Base-by-base conservation (phyloP, 768 basidiomycete species). In the Tulasnella sp. region DNA sequence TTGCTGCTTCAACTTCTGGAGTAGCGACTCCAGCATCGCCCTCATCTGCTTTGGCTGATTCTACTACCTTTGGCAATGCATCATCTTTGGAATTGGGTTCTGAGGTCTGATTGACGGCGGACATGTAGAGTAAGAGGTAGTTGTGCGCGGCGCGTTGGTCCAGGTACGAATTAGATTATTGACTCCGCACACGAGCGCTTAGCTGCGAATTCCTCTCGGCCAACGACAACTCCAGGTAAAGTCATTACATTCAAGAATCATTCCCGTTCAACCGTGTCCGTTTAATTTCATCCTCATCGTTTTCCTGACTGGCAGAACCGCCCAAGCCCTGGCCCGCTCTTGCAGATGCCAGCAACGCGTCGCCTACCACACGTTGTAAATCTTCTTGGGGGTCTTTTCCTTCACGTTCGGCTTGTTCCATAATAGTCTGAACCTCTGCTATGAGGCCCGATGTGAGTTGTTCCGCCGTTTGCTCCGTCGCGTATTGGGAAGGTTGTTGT, bases 401-500 rank as follows among this genome's bases (percentile, higher is more conserved):
- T 61, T 80, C 69, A 43, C 68, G 68, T 61, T 77, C 73, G 21
- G 76, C 75, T 35, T 74, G 77, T 57, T 75, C 73, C 75, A 86
- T 80, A 65, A 91, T 82, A 51, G 77, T 75, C 63, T 80, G 75
- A 37, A 84, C 80, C 23, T 78, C 77, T 50, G 71, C 69, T 71
- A 91, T 78, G 59, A 90, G 74, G 17, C 74, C 73, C 27, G 77
- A 74, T 3, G 88, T 85, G 58, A 90, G 75, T 32, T 73, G 69
- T 63, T 87, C 82, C n/a, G 86, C 80, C 32, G 77, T 78, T 29
- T 69, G 69, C 58, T 90, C 78, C 67, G 86, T 82, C 19, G 76
- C 73, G 62, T 84, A 77, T 65, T 84, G 80, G 4, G 84, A 85
- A 2, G 76, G 79, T 52, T 67, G 14, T 57, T 59, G 15, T 17